These are phyloP conservation scores for Tricholoma furcatifolium DNA, from an alignment of 768 basidiomycete genomes.

Conservation along the genomic window DNA sequence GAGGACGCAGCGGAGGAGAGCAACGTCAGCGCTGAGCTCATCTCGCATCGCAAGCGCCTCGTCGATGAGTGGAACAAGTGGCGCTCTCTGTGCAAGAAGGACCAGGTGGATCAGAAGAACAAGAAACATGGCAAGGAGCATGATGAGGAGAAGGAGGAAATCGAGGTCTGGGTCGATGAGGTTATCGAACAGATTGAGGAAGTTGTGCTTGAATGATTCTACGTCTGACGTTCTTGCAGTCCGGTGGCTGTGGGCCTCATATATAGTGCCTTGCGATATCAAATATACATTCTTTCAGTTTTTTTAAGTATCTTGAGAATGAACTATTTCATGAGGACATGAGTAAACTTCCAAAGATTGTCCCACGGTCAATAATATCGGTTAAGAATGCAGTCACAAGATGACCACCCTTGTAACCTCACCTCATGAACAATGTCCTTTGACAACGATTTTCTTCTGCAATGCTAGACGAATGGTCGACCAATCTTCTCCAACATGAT, in stretches of 20 bases:
- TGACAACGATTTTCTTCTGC: background rate
- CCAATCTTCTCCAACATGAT: constrained; percentile 56
- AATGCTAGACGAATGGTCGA: constrained; percentile 34
- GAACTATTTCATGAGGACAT: too few species aligned
- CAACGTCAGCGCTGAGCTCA: constrained; percentile 90
- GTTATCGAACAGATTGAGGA: constrained; percentile 92
- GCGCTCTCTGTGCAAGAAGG: constrained; percentile 60
- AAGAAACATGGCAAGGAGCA: constrained; percentile 12
- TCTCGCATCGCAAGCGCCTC: constrained; percentile 85
- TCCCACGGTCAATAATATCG: constrained; percentile 10
- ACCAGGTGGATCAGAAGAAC: constrained; percentile 11
- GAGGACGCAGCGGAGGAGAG: constrained; percentile 96
- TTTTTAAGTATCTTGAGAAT: too few species aligned
- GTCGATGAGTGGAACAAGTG: constrained; percentile 99
- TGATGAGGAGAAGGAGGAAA: constrained; percentile 73
- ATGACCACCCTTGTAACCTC: background rate
- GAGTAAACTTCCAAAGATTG: background rate
- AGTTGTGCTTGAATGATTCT: constrained; percentile 28
- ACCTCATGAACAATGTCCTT: constrained; percentile 4
- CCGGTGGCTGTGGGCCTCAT: too few species aligned
- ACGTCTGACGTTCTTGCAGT: background rate
- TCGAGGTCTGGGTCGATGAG: constrained; percentile 93
- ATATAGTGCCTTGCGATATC: too few species aligned
- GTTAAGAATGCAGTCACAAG: background rate
- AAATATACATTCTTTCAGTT: too few species aligned